A percentile compares a stretch with the other conserved stretches of the same genome.
Conservation (phyloP, 75 land plant species). For the Pinus taeda region DNA sequence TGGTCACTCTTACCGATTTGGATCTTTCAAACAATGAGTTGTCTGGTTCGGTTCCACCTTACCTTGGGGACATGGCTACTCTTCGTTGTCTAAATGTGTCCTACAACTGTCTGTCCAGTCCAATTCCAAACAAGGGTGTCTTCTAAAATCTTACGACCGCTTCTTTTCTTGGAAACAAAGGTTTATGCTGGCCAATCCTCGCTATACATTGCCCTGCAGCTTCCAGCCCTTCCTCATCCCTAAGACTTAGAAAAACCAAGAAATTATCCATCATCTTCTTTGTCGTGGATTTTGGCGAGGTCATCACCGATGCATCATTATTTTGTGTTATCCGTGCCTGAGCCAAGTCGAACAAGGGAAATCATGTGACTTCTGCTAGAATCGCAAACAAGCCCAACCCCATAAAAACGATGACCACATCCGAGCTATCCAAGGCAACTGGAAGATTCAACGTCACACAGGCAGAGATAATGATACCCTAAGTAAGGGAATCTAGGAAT, state of each 20-base stretch:
- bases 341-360: too few relatives aligned
- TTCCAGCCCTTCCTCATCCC: not conserved
- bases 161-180: constrained; percentile 24
- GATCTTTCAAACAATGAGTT: constrained; percentile 24
- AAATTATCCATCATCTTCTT: not conserved
- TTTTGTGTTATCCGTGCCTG: not conserved
- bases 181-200: constrained; percentile 10
- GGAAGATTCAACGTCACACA: too few relatives aligned
- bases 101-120: constrained; percentile 15
- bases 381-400: too few relatives aligned
- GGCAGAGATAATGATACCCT: too few relatives aligned
- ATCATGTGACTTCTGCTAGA: too few relatives aligned
- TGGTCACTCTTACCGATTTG: constrained; percentile 22
- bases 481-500: too few relatives aligned
- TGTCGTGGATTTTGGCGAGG: not conserved
- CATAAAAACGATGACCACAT: too few relatives aligned
- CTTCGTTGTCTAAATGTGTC: constrained; percentile 34
- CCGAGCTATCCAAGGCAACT: too few relatives aligned
- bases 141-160: constrained; percentile 8
- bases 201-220: constrained; percentile 2
- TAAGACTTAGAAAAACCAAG: not conserved
- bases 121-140: constrained; percentile 19
- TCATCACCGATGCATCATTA: not conserved
- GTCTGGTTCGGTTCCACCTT: constrained; percentile 17
- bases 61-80: too few relatives aligned